Conservation (phyloP, 2,329 filamentous ascomycete genomes). For the Plectosphaerella cucumerina region DNA sequence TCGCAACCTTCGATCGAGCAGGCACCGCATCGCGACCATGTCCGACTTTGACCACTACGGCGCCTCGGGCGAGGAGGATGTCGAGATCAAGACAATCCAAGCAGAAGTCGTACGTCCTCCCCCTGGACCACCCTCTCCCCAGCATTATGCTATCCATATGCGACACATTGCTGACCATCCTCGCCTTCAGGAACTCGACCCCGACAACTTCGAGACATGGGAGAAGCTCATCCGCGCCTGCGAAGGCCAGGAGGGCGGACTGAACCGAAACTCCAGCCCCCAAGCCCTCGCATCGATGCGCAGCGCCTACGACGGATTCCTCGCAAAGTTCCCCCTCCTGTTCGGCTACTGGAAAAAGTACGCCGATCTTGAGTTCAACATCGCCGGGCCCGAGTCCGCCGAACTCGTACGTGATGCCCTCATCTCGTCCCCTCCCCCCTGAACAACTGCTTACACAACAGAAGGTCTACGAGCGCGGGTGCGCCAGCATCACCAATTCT, state of each 20-base stretch:
- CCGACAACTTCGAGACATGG: constrained; percentile 93
- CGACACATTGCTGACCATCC: constrained; percentile 15
- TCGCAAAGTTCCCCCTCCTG: constrained; percentile 89
- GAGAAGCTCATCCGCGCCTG: constrained; percentile 83
- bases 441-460: not conserved
- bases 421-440: not conserved
- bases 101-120: constrained; percentile 64
- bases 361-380: constrained; percentile 94
- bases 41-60: constrained; percentile 68
- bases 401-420: constrained; percentile 72
- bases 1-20: not conserved
- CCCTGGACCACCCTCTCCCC: not conserved
- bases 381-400: constrained; percentile 92
- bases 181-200: constrained; percentile 53
- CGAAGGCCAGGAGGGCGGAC: constrained; percentile 82
- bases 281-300: constrained; percentile 85
- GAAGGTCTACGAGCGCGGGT: constrained; percentile 90
- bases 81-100: constrained; percentile 75
- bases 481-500: constrained; percentile 87
- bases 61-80: constrained; percentile 75
- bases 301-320: constrained; percentile 85
- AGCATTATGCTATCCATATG: not conserved
- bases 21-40: constrained; percentile 39
- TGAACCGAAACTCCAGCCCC: constrained; percentile 95
- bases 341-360: constrained; percentile 99